A percentile compares a stretch with the other conserved stretches of the same genome.
phyloP scores from a whole-genome alignment of 345 rosid genomes.

The Nephelium lappaceum region DNA sequence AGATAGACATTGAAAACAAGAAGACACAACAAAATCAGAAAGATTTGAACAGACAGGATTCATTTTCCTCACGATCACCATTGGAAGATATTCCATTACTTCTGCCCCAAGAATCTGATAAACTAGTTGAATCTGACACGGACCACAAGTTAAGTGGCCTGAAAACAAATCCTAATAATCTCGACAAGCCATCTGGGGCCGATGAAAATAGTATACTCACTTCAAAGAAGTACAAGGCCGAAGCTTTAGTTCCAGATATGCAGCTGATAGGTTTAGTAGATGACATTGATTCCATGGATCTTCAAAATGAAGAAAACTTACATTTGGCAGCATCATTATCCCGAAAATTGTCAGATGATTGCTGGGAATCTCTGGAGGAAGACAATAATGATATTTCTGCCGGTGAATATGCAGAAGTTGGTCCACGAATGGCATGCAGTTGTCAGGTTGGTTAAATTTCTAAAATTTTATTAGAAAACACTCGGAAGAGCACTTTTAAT shows the following conservation, averaged over 20 bases:
- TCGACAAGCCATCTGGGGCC: constrained; percentile 15
- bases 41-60: constrained; percentile 41
- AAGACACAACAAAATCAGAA: constrained; percentile 40
- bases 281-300: constrained; percentile 30
- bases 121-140: constrained; percentile 18
- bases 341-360: constrained; percentile 43
- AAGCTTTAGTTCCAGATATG: constrained; percentile 30
- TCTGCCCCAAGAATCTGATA: constrained; percentile 77
- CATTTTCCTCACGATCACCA: constrained; percentile 57
- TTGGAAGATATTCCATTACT: constrained; percentile 78
- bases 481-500: neutral
- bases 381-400: constrained; percentile 33
- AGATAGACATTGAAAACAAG: constrained; percentile 50
- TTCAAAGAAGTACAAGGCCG: constrained; percentile 29
- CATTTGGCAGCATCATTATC: constrained; percentile 19
- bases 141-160: constrained; percentile 26
- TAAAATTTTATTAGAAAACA: neutral
- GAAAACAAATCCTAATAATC: constrained; percentile 7
- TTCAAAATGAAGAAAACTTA: constrained; percentile 23
- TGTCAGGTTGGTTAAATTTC: constrained; percentile 64
- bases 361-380: constrained; percentile 36
- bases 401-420: constrained; percentile 44
- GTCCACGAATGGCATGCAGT: constrained; percentile 57
- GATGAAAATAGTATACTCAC: constrained; percentile 19
- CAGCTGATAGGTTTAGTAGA: constrained; percentile 23